phyloP scores from a whole-genome alignment of 139 green algal species.

The Volvox africanus region DNA sequence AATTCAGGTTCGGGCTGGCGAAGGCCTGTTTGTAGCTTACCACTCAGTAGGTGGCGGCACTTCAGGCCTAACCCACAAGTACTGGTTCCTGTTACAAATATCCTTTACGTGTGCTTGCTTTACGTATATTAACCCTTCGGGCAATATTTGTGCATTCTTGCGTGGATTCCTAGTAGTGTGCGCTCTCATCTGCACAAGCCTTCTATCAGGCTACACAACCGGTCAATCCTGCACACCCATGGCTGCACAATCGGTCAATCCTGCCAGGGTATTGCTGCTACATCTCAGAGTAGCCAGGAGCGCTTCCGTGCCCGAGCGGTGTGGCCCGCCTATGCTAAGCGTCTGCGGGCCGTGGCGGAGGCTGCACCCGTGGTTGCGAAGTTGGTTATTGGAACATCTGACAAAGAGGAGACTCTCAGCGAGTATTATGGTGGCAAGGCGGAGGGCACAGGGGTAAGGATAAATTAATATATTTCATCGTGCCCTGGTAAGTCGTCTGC shows the following conservation, averaged over 20 bases:
- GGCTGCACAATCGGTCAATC: background rate
- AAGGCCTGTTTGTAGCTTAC: too few species aligned
- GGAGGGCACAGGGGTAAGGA: slow-evolving; percentile 22
- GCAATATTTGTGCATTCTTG: too few species aligned
- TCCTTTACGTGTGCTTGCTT: background rate
- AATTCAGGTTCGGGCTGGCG: slow-evolving; percentile 24
- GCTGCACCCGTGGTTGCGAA: slow-evolving; percentile 47
- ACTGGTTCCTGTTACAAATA: too few species aligned
- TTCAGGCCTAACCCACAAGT: too few species aligned
- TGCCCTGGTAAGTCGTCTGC: too few species aligned
- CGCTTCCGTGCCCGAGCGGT: slow-evolving; percentile 52
- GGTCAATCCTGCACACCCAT: background rate
- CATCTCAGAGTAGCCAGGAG: slow-evolving; percentile 37
- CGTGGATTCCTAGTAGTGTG: background rate
- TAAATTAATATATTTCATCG: too few species aligned
- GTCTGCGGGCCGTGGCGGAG: slow-evolving; percentile 43
- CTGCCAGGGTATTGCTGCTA: slow-evolving; percentile 49
- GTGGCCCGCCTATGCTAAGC: slow-evolving; percentile 54
- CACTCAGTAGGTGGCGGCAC: too few species aligned
- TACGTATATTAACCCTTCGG: background rate
- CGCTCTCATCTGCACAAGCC: background rate
- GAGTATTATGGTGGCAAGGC: slow-evolving; percentile 55
- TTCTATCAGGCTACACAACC: background rate
- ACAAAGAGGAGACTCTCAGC: slow-evolving; percentile 52
- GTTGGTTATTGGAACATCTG: background rate